Evolutionary conservation across 352 stramenopile genomes (phyloP), one percentile per base, ranked within the genome.

Genomic region (Phytophthora sp.): DNA sequence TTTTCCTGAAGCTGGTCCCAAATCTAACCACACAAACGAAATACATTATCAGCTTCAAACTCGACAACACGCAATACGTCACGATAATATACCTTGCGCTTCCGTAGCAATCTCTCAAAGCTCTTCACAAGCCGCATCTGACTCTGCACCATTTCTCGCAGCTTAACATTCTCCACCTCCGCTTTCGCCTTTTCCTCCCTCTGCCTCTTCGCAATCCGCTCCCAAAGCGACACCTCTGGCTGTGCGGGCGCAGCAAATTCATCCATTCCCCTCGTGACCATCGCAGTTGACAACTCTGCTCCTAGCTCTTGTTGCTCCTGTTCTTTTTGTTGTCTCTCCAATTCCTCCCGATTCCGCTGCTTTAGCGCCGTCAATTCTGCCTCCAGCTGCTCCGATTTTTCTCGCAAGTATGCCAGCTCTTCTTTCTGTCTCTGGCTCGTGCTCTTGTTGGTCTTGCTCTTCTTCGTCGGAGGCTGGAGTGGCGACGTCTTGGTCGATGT

Each of bases 81-180:
- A 38, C 10, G 5, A 31, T 21, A 49, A 52, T 50, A 8, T 57
- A 79, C 72, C 60, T 45, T 31, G 24, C 63, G 72, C 66, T 84
- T 82, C 9, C 59, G 35, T 8, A 87, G 23, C 27, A 78, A 23
- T 35, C 71, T 63, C 65, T 83, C 72, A 1, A 87, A 72, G 41
- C 65, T 77, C 23, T 56, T 60, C 0, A 72, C 65, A 10, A 85
- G 41, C 3, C 68, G 62, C 23, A 79, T 72, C 37, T 87, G 73
- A 2, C 51, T 73, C 34, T 83, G 62, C 26, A 84, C 61, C 44
- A 75, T 70, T 26, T 78, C 68, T 1, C 62, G 59, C 32, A 87
- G 60, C 52, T 84, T 83, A 1, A 53, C 31, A 42, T 87, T 87
- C 53, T 87, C 70, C 39, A 82, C 50, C 17, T 77, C 66, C 2